Conservation (phyloP, 2,329 filamentous ascomycete genomes). For the Fusarium armeniacum region DNA sequence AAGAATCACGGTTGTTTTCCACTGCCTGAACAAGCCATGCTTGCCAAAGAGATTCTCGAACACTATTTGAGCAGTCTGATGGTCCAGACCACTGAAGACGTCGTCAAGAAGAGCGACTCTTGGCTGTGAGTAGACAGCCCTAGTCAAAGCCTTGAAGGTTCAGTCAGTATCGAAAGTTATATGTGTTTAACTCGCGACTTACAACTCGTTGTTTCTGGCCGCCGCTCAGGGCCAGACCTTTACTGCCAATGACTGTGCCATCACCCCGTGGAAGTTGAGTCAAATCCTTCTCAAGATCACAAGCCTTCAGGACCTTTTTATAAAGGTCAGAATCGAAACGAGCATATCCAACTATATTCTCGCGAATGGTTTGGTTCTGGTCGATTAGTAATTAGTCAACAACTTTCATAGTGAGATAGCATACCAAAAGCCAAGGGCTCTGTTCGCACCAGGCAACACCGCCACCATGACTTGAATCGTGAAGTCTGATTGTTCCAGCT, state of each 20-base stretch:
- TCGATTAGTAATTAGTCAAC: neutral
- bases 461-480: slow-evolving; percentile 4
- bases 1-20: slow-evolving; percentile 55
- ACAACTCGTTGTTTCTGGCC: slow-evolving; percentile 62
- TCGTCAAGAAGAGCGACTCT: slow-evolving; percentile 56
- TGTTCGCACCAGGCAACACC: slow-evolving; percentile 54
- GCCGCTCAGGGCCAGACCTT: slow-evolving; percentile 62
- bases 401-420: neutral
- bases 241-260: slow-evolving; percentile 59
- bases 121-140: slow-evolving; percentile 56
- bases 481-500: slow-evolving; percentile 40
- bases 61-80: slow-evolving; percentile 52
- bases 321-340: slow-evolving; percentile 49
- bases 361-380: slow-evolving; percentile 53
- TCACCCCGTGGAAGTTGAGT: slow-evolving; percentile 55
- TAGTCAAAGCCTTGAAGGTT: slow-evolving; percentile 53
- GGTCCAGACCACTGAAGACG: slow-evolving; percentile 57
- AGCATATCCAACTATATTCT: slow-evolving; percentile 55
- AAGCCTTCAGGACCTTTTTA: slow-evolving; percentile 45
- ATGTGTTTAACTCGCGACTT: slow-evolving; percentile 19
- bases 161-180: neutral
- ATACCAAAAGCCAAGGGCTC: slow-evolving; percentile 54
- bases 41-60: slow-evolving; percentile 51
- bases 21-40: slow-evolving; percentile 49
- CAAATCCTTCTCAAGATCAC: slow-evolving; percentile 55